phyloP scores from a whole-genome alignment of 306 rosid species.

The Quercus ilex region DNA sequence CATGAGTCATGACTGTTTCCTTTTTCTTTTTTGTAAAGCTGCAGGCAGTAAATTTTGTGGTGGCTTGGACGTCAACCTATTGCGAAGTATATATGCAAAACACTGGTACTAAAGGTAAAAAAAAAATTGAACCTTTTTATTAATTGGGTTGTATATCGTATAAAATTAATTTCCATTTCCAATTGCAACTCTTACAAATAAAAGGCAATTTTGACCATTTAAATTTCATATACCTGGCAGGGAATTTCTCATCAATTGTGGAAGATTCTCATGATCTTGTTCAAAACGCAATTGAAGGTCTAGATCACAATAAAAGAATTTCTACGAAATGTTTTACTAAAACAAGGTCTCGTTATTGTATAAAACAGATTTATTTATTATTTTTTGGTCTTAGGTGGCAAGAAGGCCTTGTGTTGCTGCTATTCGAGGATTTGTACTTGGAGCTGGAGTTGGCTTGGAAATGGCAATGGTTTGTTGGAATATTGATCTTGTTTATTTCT shows the following conservation, averaged over 20 bases:
- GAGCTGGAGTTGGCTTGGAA: conserved; percentile 73
- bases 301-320: too few relatives aligned
- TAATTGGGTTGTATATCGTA: too few relatives aligned
- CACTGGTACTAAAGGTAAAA: background rate
- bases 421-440: conserved; percentile 86
- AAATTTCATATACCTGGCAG: too few relatives aligned
- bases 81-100: background rate
- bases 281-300: conserved; percentile 75
- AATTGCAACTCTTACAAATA: too few relatives aligned
- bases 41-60: background rate
- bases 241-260: too few relatives aligned
- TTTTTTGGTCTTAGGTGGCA: conserved; percentile 47
- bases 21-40: background rate
- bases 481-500: too few relatives aligned
- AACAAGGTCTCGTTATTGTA: background rate
- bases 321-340: background rate
- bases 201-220: too few relatives aligned
- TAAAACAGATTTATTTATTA: too few relatives aligned
- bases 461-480: conserved; percentile 66
- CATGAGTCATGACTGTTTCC: background rate
- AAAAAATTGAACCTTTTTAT: too few relatives aligned
- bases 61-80: background rate
- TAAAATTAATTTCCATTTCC: too few relatives aligned
- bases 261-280: conserved; percentile 21
- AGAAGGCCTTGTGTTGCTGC: conserved; percentile 93